Percentiles rank a stretch among this genome's conserved stretches.
phyloP scores from a whole-genome alignment of 2,329 filamentous ascomycete species.

The Pezicula rhizophila region DNA sequence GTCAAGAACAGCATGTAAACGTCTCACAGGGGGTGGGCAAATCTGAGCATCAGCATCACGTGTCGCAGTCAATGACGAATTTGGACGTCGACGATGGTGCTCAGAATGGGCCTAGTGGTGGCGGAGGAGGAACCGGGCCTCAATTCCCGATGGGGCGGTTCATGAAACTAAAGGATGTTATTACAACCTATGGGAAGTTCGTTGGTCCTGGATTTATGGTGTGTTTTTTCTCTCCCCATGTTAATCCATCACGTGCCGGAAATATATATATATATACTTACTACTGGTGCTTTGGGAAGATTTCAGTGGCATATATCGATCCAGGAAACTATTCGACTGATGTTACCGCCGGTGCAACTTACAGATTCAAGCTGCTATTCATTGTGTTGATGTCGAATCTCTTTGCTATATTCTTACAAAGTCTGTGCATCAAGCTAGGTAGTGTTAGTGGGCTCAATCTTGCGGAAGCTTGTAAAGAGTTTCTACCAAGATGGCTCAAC shows the following conservation, averaged over 20 bases:
- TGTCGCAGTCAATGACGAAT: neutral
- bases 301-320: constrained; percentile 33
- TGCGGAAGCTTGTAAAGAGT: constrained; percentile 44
- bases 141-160: neutral
- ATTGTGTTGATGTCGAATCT: constrained; percentile 51
- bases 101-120: neutral
- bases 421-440: constrained; percentile 48
- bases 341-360: constrained; percentile 48
- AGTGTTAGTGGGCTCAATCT: constrained; percentile 49
- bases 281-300: constrained; percentile 13
- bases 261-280: neutral
- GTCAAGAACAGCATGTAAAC: neutral
- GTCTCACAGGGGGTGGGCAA: neutral
- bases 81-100: neutral
- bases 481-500: constrained; percentile 47
- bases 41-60: neutral
- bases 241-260: neutral
- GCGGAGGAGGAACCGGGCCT: neutral
- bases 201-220: constrained; percentile 47
- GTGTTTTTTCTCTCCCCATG: neutral
- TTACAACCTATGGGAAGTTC: constrained; percentile 41
- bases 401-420: constrained; percentile 52
- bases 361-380: constrained; percentile 47
- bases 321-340: constrained; percentile 51
- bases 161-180: constrained; percentile 5